Evolutionary conservation across 2,329 filamentous ascomycete species (phyloP).

Genomic region (Bisporella sp.): DNA sequence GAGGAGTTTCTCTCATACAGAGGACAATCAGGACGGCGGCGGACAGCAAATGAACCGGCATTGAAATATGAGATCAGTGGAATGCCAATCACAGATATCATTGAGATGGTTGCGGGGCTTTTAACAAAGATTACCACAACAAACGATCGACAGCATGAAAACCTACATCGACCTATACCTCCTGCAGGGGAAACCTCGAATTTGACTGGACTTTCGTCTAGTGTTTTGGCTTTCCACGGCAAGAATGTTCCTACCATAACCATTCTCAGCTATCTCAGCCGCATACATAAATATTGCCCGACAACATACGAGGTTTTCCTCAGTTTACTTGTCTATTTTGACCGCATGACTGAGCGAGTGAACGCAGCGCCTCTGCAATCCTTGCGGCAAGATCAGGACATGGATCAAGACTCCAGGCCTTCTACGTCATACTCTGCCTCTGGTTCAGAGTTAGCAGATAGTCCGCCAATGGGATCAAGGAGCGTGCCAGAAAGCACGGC

Average conservation of each 20-base stretch:
- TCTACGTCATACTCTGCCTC: slow-evolving; percentile 23
- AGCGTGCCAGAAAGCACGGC: slow-evolving; percentile 20
- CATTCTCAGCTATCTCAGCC: slow-evolving; percentile 88
- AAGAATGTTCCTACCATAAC: slow-evolving; percentile 98
- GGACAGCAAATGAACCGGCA: slow-evolving; percentile 42
- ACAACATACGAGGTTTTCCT: slow-evolving; percentile 98
- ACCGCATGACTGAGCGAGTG: slow-evolving; percentile 95
- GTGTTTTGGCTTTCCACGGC: slow-evolving; percentile 89
- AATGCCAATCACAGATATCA: slow-evolving; percentile 96
- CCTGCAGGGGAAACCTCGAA: slow-evolving; percentile 46
- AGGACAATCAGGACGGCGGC: slow-evolving; percentile 41
- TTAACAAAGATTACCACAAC: slow-evolving; percentile 96
- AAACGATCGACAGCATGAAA: slow-evolving; percentile 91
- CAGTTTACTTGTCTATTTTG: slow-evolving; percentile 92
- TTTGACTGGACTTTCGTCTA: slow-evolving; percentile 57
- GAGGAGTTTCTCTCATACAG: slow-evolving; percentile 62
- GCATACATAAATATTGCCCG: slow-evolving; percentile 98
- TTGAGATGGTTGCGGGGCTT: slow-evolving; percentile 96
- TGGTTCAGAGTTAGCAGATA: slow-evolving; percentile 25
- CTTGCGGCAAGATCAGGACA: slow-evolving; percentile 37
- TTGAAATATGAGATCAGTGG: slow-evolving; percentile 85
- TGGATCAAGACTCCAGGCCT: slow-evolving; percentile 19
- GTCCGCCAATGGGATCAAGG: slow-evolving; percentile 15
- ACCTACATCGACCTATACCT: slow-evolving; percentile 69
- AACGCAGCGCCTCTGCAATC: slow-evolving; percentile 72